These are phyloP conservation scores for Botrytis byssoidea DNA, from an alignment of 2,329 filamentous ascomycete genomes.

Conservation along the genomic window DNA sequence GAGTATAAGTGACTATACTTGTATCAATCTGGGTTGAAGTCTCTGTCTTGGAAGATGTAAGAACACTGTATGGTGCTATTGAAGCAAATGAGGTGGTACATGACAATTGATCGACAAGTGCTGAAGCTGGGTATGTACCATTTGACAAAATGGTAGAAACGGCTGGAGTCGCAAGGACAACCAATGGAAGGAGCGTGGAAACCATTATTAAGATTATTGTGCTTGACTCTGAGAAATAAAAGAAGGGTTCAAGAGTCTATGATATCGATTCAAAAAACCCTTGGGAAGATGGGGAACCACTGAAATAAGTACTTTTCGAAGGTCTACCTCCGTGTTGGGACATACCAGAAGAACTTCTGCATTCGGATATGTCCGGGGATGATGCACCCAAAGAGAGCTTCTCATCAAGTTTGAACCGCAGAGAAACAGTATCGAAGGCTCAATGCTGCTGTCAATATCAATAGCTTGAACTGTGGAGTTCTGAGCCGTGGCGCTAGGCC, in stretches of 20 bases:
- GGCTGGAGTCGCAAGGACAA: constrained; percentile 6
- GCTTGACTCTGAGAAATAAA: neutral
- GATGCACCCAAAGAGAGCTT: neutral
- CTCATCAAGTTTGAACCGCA: neutral
- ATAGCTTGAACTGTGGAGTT: constrained; percentile 1
- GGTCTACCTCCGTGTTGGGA: neutral
- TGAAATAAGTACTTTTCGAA: neutral
- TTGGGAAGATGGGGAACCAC: neutral
- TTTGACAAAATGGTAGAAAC: constrained; percentile 8
- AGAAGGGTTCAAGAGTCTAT: constrained; percentile 8
- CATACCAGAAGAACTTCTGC: neutral
- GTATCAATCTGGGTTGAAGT: neutral
- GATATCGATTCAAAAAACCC: neutral
- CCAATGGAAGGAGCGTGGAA: constrained; percentile 2
- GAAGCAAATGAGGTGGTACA: constrained; percentile 4
- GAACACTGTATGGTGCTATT: neutral
- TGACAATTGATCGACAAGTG: neutral
- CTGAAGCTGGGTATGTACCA: neutral
- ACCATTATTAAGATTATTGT: neutral
- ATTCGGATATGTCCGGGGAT: neutral
- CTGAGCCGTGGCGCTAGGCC: neutral
- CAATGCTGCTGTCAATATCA: constrained; percentile 5
- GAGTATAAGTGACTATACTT: constrained; percentile 3
- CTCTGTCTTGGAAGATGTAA: neutral
- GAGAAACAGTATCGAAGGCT: neutral